Percentiles rank a stretch among this genome's conserved stretches.
These are phyloP conservation scores for Shiraia bambusicola DNA, from an alignment of 2,329 filamentous ascomycete species.

Conservation along the genomic window DNA sequence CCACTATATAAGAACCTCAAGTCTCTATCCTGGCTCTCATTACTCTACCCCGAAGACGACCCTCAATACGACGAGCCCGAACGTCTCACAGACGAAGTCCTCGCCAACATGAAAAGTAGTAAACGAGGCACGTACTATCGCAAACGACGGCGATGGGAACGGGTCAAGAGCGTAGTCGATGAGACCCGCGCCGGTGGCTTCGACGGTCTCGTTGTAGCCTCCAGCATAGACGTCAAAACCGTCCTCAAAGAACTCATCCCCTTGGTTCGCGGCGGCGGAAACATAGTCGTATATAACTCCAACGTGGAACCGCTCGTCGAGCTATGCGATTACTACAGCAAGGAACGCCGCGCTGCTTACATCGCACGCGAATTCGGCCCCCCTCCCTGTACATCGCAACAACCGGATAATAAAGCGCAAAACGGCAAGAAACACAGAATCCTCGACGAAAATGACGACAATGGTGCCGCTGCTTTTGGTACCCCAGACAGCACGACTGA, in stretches of 20 bases:
- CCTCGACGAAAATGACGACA: conserved; percentile 17
- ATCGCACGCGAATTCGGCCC: conserved; percentile 33
- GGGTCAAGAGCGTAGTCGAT: conserved; percentile 71
- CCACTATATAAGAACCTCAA: conserved; percentile 81
- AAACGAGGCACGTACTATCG: conserved; percentile 84
- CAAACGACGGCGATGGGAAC: conserved; percentile 81
- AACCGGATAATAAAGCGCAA: conserved; percentile 9
- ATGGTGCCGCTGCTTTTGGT: too few species aligned
- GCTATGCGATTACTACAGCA: conserved; percentile 81
- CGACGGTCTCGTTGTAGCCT: conserved; percentile 79
- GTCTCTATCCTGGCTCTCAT: conserved; percentile 86
- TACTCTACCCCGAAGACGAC: conserved; percentile 75
- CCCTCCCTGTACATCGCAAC: conserved; percentile 9
- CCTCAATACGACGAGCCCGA: conserved; percentile 71
- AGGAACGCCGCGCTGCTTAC: conserved; percentile 73
- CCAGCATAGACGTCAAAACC: conserved; percentile 75
- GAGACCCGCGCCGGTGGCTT: conserved; percentile 74
- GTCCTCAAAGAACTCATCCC: conserved; percentile 76
- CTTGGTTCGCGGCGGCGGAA: conserved; percentile 77
- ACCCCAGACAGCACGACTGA: conserved; percentile 16
- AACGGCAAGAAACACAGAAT: conserved; percentile 18
- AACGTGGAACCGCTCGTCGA: conserved; percentile 75
- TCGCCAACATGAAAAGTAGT: conserved; percentile 74
- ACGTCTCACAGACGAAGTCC: conserved; percentile 58
- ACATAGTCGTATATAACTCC: conserved; percentile 82